Percentiles rank a stretch among this genome's conserved stretches.
Conservation (phyloP, 441 rosid genomes). For the Dalechampia spathulata region DNA sequence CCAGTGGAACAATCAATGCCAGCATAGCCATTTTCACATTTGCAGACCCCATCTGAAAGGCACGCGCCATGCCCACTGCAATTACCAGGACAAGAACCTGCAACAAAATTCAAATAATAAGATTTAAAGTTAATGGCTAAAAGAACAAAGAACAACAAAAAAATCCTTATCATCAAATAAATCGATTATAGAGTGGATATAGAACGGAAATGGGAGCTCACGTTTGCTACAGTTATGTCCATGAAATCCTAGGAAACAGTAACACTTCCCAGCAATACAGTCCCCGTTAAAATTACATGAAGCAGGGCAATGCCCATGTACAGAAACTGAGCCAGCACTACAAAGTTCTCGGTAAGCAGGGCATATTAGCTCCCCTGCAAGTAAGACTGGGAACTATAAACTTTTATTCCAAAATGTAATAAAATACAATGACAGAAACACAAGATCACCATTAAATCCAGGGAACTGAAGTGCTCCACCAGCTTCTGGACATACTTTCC, state of each 20-base stretch:
- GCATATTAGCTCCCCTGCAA: slow-evolving; percentile 80
- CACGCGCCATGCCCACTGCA: slow-evolving; percentile 82
- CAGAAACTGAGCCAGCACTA: slow-evolving; percentile 38
- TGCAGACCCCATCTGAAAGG: slow-evolving; percentile 63
- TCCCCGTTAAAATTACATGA: slow-evolving; percentile 90
- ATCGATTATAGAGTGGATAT: neutral
- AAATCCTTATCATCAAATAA: neutral
- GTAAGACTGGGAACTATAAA: slow-evolving; percentile 15
- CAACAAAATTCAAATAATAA: slow-evolving; percentile 1
- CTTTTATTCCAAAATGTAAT: neutral
- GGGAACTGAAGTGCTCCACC: slow-evolving; percentile 91
- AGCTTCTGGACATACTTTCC: slow-evolving; percentile 80
- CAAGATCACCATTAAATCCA: slow-evolving; percentile 71
- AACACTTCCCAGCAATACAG: slow-evolving; percentile 79
- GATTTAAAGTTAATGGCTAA: neutral
- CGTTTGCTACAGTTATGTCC: slow-evolving; percentile 86
- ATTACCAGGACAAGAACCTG: slow-evolving; percentile 83
- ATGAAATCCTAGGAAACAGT: slow-evolving; percentile 83
- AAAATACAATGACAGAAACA: slow-evolving; percentile 2
- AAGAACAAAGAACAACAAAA: neutral
- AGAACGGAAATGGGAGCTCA: slow-evolving; percentile 37
- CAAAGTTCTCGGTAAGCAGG: slow-evolving; percentile 94
- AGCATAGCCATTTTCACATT: slow-evolving; percentile 69
- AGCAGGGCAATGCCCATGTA: slow-evolving; percentile 66
- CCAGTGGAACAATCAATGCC: slow-evolving; percentile 97